phyloP scores from a whole-genome alignment of 495 filamentous ascomycete genomes.

The Neurospora sp. region DNA sequence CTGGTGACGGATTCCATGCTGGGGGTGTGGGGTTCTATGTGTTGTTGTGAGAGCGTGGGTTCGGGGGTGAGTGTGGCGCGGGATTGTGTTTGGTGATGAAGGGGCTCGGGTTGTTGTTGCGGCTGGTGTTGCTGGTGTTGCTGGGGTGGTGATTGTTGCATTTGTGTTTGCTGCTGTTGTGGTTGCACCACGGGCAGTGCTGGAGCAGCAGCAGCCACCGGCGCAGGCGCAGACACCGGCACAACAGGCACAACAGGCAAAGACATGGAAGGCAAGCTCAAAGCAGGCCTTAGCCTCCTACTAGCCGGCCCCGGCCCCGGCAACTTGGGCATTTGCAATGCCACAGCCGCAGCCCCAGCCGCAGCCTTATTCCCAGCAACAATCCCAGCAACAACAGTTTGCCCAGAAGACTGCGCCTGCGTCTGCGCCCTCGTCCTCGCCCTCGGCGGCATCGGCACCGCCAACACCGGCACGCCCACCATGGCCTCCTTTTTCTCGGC shows the following conservation, averaged over 20 bases:
- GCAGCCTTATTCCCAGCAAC: neutral
- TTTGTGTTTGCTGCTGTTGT: neutral
- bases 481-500: neutral
- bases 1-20: conserved; percentile 6
- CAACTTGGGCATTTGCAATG: neutral
- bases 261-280: neutral
- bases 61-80: conserved; percentile 7
- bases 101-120: neutral
- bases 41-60: neutral
- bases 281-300: neutral
- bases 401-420: neutral
- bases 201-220: neutral
- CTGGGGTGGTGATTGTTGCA: neutral
- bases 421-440: neutral
- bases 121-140: neutral
- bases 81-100: neutral
- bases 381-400: neutral
- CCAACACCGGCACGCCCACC: conserved; percentile 11
- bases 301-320: conserved; percentile 8
- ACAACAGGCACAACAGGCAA: neutral
- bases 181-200: neutral
- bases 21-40: conserved; percentile 7
- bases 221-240: neutral
- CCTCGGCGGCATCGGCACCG: conserved; percentile 3
- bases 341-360: neutral